phyloP scores from a whole-genome alignment of 495 filamentous ascomycete genomes.

The Aspergillus ellipticus region DNA sequence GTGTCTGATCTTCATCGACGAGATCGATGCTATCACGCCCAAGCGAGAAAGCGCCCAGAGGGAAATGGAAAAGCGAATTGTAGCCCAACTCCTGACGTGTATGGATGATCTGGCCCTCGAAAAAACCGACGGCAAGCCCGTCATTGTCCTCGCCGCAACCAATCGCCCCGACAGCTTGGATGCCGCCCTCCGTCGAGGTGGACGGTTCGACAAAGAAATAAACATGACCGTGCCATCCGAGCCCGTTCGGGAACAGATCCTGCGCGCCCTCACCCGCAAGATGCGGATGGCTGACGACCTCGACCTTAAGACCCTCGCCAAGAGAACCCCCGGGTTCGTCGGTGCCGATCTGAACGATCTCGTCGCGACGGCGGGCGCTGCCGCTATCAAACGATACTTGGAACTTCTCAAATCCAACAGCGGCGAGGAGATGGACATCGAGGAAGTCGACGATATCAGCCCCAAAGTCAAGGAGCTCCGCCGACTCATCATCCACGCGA shows the following conservation, averaged over 20 bases:
- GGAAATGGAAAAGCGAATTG: slow-evolving; percentile 96
- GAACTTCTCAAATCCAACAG: slow-evolving; percentile 48
- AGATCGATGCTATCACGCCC: slow-evolving; percentile 93
- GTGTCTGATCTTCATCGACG: slow-evolving; percentile 91
- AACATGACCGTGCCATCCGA: slow-evolving; percentile 94
- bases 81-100: slow-evolving; percentile 86
- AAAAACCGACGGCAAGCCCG: slow-evolving; percentile 79
- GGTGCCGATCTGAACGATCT: slow-evolving; percentile 89
- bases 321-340: slow-evolving; percentile 89
- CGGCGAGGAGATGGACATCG: slow-evolving; percentile 53
- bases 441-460: slow-evolving; percentile 35
- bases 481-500: slow-evolving; percentile 52
- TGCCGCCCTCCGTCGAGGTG: slow-evolving; percentile 78
- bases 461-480: slow-evolving; percentile 47
- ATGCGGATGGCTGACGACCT: slow-evolving; percentile 67
- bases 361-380: slow-evolving; percentile 67
- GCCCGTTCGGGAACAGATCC: slow-evolving; percentile 74
- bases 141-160: slow-evolving; percentile 90
- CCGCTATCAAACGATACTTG: slow-evolving; percentile 59
- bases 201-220: slow-evolving; percentile 89
- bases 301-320: slow-evolving; percentile 75
- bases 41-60: slow-evolving; percentile 92
- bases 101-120: slow-evolving; percentile 81
- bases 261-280: slow-evolving; percentile 71
- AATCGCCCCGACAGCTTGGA: slow-evolving; percentile 91